A percentile compares a stretch with the other conserved stretches of the same genome.
Conservation (phyloP, 2,329 filamentous ascomycete species). For the Aureobasidium uvarum region DNA sequence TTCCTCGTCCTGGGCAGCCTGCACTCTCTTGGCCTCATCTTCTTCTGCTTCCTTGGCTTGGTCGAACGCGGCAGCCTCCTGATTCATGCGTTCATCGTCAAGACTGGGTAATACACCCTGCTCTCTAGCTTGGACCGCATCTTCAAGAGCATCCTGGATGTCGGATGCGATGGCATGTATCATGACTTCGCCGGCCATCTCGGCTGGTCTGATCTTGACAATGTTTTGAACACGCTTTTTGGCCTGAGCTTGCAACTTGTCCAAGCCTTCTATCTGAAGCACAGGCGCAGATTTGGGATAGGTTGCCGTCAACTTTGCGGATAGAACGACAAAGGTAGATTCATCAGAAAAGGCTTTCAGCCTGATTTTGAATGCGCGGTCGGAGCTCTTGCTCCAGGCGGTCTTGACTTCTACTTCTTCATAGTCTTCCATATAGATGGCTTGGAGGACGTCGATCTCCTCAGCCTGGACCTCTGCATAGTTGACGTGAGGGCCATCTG, state of each 20-base stretch:
- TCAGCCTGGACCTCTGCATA: constrained; percentile 85
- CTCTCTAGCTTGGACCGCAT: constrained; percentile 75
- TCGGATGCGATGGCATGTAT: constrained; percentile 61
- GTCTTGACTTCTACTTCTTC: constrained; percentile 66
- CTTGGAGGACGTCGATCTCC: constrained; percentile 78
- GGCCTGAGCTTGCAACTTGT: constrained; percentile 66
- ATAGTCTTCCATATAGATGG: constrained; percentile 90
- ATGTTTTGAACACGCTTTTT: constrained; percentile 69
- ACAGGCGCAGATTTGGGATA: constrained; percentile 84
- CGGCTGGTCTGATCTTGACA: constrained; percentile 66
- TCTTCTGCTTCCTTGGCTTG: constrained; percentile 51
- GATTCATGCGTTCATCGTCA: constrained; percentile 81
- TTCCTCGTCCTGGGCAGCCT: constrained; percentile 57
- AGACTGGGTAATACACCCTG: constrained; percentile 76
- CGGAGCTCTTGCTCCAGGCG: constrained; percentile 84
- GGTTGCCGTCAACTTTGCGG: constrained; percentile 79
- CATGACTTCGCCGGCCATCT: constrained; percentile 62
- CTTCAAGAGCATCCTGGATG: constrained; percentile 72
- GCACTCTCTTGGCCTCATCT: constrained; percentile 41
- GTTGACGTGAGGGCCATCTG: constrained; percentile 48
- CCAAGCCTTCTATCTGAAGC: constrained; percentile 64
- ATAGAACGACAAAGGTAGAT: constrained; percentile 68
- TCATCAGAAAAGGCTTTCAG: constrained; percentile 72
- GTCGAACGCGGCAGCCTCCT: constrained; percentile 69
- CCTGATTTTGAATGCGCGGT: constrained; percentile 77